Base-by-base conservation (phyloP, 768 basidiomycete genomes). In the Kwoniella sp. region DNA sequence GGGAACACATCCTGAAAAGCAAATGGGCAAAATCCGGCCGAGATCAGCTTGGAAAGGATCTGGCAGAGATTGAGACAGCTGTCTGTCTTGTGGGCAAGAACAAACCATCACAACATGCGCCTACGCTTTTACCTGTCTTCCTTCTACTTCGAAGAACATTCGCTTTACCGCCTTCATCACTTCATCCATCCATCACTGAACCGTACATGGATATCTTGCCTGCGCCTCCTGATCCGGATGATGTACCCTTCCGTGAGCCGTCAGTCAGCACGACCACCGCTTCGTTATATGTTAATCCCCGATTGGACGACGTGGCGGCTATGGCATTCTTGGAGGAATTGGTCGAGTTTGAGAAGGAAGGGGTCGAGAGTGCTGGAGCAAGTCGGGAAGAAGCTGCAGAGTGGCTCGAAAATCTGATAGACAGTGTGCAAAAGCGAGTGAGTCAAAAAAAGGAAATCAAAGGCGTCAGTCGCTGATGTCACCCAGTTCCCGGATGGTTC, bases 11-110 rank as follows among this genome's bases (percentile, higher is more conserved):
- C 70, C 51, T 72, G 2, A 72, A 71, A 29, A 60, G 58, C 33
- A 77, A 74, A 63, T 79, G 77, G 77, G 70, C 68, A 15, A 76
- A 77, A 50, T 71, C 72, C 15, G 78, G 78, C 4, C 65, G 77
- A 22, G 75, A 76, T 24, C 63, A 63, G n/a, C 61, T 79, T 0
- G 64, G 71, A 8, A 79, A 77, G 56, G 78, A 79, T 55, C 51
- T 79, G 6, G 71, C 69, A 22, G 78, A 79, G 25, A 78, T 79
- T 44, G 78, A 79, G 53, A 52, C 74, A 4, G 59, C 73, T 4
- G 29, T 69, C 1, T 74, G 74, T 54, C 58, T 75, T 12, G 62
- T 59, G 13, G 55, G 46, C 5, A 62, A 60, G 26, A 58, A 59
- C 19, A 60, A 49, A 9, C 51, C 71, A 2, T 68, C 71, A 1